A percentile compares a stretch with the other conserved stretches of the same genome.
Evolutionary conservation across 2,329 filamentous ascomycete genomes (phyloP).

Genomic region (Pyrenophora teres): DNA sequence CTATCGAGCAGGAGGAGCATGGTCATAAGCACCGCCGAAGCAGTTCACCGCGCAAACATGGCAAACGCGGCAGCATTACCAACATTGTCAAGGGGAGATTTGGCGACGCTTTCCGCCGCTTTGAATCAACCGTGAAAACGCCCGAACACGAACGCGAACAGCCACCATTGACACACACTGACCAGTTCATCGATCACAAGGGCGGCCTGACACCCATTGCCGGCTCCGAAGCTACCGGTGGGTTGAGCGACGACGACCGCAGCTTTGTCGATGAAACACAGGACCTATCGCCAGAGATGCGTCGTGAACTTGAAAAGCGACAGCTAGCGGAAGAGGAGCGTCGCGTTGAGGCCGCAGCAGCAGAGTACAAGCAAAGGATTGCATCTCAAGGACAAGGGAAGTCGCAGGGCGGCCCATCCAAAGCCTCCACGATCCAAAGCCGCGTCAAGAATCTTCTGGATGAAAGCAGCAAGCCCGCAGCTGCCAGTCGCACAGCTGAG

Average conservation of each 20-base stretch:
- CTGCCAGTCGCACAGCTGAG: slow-evolving; percentile 73
- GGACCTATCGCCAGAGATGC: slow-evolving; percentile 81
- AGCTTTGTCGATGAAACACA: slow-evolving; percentile 68
- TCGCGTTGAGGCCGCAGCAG: slow-evolving; percentile 84
- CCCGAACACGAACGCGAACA: slow-evolving; percentile 35
- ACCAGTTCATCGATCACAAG: slow-evolving; percentile 30
- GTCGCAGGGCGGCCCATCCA: slow-evolving; percentile 54
- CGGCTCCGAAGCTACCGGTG: slow-evolving; percentile 74
- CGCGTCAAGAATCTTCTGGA: slow-evolving; percentile 84
- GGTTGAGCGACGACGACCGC: slow-evolving; percentile 70
- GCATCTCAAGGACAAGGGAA: slow-evolving; percentile 62
- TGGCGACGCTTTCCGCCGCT: slow-evolving; percentile 90
- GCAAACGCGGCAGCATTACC: slow-evolving; percentile 74
- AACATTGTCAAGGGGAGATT: slow-evolving; percentile 84
- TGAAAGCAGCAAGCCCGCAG: slow-evolving; percentile 65
- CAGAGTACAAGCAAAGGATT: slow-evolving; percentile 80
- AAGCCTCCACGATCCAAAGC: slow-evolving; percentile 86
- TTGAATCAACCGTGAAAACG: slow-evolving; percentile 63
- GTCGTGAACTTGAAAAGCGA: slow-evolving; percentile 83
- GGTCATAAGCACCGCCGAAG: slow-evolving; percentile 61
- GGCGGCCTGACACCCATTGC: slow-evolving; percentile 66
- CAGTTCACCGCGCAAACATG: slow-evolving; percentile 63
- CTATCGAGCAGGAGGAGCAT: slow-evolving; percentile 67
- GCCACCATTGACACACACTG: slow-evolving; percentile 34
- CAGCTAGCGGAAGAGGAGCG: slow-evolving; percentile 85